A percentile compares a stretch with the other conserved stretches of the same genome.
phyloP scores from a whole-genome alignment of 2,329 filamentous ascomycete genomes.

The Ilyonectria mors-panacis region DNA sequence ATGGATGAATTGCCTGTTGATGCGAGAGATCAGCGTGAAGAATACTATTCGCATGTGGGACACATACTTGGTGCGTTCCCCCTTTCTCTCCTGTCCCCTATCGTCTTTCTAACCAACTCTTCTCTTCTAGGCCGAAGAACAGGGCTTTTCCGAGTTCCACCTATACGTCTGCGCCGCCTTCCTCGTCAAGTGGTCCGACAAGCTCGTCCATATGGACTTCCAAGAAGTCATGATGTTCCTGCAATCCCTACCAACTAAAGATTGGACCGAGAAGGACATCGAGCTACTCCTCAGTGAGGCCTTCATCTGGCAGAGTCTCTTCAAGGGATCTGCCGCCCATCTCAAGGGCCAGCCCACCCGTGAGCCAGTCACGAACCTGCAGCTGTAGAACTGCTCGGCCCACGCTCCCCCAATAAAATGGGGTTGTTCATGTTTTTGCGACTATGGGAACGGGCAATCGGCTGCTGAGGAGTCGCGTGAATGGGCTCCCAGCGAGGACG shows the following conservation, averaged over 20 bases:
- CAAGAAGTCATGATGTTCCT: constrained; percentile 99
- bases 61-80: constrained; percentile 86
- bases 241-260: constrained; percentile 90
- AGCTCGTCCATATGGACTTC: constrained; percentile 97
- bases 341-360: constrained; percentile 70
- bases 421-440: not conserved
- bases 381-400: constrained; percentile 48
- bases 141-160: constrained; percentile 98
- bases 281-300: constrained; percentile 95
- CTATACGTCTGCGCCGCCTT: constrained; percentile 98
- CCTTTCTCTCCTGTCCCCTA: not conserved
- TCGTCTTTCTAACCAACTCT: constrained; percentile 9
- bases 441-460: not conserved
- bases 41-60: constrained; percentile 99
- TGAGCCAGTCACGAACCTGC: constrained; percentile 54
- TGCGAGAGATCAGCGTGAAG: constrained; percentile 96
- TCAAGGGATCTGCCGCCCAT: constrained; percentile 94
- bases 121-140: constrained; percentile 85
- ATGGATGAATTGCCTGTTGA: constrained; percentile 99
- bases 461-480: not conserved
- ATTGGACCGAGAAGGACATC: constrained; percentile 98
- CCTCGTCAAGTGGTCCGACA: constrained; percentile 97
- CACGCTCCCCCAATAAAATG: not conserved
- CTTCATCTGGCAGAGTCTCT: constrained; percentile 98
- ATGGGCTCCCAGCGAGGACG: constrained; percentile 3